Evolutionary conservation across 768 basidiomycete species (phyloP), one percentile per base, ranked within the genome.

Genomic region (Pleurotus citrinopileatus): DNA sequence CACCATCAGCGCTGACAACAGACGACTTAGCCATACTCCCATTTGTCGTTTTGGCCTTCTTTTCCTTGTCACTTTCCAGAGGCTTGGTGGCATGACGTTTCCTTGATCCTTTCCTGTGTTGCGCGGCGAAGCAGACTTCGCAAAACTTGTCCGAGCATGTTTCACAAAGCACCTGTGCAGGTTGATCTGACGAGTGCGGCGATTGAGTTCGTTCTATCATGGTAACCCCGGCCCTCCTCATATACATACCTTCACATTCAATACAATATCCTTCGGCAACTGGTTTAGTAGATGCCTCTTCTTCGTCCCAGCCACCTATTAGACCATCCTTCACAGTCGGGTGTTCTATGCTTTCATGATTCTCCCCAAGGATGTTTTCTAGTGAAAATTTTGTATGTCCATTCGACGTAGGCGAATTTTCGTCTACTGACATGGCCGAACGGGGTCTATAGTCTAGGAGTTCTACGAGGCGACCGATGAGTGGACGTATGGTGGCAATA

Each of bases 101-200:
- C 45, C 91, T 77, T 2, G 84, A 76, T 6, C 91, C 91, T 61
- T 93, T 94, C 43, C 91, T 74, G 67, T 94, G 91, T 63, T 89
- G 89, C 0, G 91, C 81, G 8, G 87, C 80, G 66, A 87, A 94
- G 74, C 91, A 94, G 20, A 94, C 91, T 63, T 91, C 87, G 56
- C 91, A 93, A 62, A 84, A 93, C 17, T 75, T 67, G 63, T 93
- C 91, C 2, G 63, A 70, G 65, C 91, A 94, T 9, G 79, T 77
- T 62, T 86, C 82, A 63, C 91, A 94, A 47, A 73, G 67, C 19
- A 93, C 61, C 63, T 89, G 81, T 3, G 89, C 88, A 53, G 91
- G 90, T 65, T 94, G 91, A 72, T 94, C 91, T 94, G 56, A 20
- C 53, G 23, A 57, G 50, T 15, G 42, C 54, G 40, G 53, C 56